Conservation (phyloP, 176 grass and related monocot genomes). For the Eleusine indica region DNA sequence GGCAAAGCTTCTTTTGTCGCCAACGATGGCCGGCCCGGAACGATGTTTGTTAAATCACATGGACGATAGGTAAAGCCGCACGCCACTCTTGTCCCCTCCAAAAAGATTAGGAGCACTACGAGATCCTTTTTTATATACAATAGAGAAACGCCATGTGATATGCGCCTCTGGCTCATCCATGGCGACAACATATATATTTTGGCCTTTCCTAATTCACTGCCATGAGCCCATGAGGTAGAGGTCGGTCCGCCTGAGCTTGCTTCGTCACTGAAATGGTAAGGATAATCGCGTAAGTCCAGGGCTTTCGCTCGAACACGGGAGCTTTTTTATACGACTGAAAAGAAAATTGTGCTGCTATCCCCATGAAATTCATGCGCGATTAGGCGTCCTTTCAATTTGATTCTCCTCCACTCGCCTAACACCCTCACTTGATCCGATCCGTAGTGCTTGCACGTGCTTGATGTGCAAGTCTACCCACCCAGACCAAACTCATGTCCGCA, state of each 20-base stretch:
- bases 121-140: background rate
- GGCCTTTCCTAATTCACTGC: background rate
- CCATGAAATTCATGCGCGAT: slow-evolving; percentile 3
- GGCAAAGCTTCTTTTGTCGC: slow-evolving; percentile 37
- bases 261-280: background rate
- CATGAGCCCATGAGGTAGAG: background rate
- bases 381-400: background rate
- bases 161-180: background rate
- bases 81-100: slow-evolving; percentile 40
- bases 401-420: background rate
- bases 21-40: slow-evolving; percentile 7
- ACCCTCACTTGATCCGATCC: background rate
- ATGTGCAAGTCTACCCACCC: slow-evolving; percentile 43
- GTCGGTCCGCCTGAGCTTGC: background rate
- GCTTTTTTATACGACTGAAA: background rate
- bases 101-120: background rate
- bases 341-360: background rate
- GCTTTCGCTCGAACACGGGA: background rate
- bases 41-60: slow-evolving; percentile 33
- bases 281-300: background rate
- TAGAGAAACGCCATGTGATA: background rate
- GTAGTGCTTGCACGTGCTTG: slow-evolving; percentile 26
- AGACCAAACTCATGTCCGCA: slow-evolving; percentile 19
- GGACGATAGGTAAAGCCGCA: slow-evolving; percentile 40
- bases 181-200: background rate